A percentile compares a stretch with the other conserved stretches of the same genome.
phyloP scores from a whole-genome alignment of 2,329 filamentous ascomycete genomes.

The Paraphaeosphaeria sporulosa region DNA sequence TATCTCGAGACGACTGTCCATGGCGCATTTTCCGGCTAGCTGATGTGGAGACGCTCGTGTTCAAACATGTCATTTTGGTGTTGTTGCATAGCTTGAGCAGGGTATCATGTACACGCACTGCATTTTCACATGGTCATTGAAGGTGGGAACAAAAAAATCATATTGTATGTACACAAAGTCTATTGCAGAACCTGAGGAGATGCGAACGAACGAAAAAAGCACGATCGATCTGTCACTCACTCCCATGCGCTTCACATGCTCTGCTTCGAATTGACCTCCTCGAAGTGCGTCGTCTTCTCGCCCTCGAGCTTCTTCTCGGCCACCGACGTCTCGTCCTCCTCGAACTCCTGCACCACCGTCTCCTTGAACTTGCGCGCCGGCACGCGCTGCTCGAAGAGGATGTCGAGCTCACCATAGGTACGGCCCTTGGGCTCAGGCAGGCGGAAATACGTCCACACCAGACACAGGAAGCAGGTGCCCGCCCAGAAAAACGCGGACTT shows the following conservation, averaged over 20 bases:
- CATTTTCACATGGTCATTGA: neutral
- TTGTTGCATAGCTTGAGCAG: neutral
- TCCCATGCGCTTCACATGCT: neutral
- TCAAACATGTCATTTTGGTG: neutral
- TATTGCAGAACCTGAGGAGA: neutral
- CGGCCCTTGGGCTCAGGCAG: constrained; percentile 81
- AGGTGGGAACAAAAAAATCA: neutral
- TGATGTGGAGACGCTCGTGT: neutral
- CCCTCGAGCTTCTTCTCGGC: constrained; percentile 26
- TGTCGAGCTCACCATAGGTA: constrained; percentile 83
- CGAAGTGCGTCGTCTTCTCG: constrained; percentile 36
- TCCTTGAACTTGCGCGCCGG: constrained; percentile 40
- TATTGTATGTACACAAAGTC: constrained; percentile 1
- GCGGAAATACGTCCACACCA: constrained; percentile 81
- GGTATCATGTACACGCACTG: neutral
- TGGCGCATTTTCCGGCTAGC: constrained; percentile 25
- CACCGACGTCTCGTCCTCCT: constrained; percentile 22
- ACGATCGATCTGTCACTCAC: neutral
- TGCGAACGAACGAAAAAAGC: too few relatives aligned
- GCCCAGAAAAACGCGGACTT: constrained; percentile 89
- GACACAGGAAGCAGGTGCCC: constrained; percentile 78
- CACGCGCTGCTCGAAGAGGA: constrained; percentile 72
- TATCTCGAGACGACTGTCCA: constrained; percentile 41
- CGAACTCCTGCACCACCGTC: constrained; percentile 37
- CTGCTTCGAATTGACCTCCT: constrained; percentile 31